Evolutionary conservation across 176 grass and related monocot genomes (phyloP).

Genomic region (Bromus sterilis): DNA sequence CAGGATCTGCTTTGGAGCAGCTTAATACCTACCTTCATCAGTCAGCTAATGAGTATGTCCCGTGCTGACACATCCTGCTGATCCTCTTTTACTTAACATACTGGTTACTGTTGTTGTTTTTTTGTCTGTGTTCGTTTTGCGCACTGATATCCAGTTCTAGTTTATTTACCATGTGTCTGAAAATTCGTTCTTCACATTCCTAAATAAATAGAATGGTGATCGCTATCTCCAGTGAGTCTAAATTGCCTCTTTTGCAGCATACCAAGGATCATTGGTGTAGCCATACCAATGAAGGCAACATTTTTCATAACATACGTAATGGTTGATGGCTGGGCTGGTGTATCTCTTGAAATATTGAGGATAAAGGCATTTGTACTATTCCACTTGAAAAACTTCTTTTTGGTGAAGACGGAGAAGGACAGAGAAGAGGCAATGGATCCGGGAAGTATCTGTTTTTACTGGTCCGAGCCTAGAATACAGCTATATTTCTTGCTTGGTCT

Average conservation of each 20-base stretch:
- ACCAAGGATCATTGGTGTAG: slow-evolving; percentile 54
- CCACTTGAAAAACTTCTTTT: slow-evolving; percentile 83
- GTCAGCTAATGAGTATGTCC: slow-evolving; percentile 79
- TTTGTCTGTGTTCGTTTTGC: background rate
- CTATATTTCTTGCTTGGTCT: slow-evolving; percentile 95
- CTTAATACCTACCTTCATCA: slow-evolving; percentile 61
- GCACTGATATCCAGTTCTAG: background rate
- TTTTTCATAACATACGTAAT: slow-evolving; percentile 97
- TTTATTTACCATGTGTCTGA: background rate
- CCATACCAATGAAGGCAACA: slow-evolving; percentile 87
- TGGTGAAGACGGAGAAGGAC: slow-evolving; percentile 98
- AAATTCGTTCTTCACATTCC: background rate
- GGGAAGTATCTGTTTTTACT: slow-evolving; percentile 75
- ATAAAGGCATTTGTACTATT: slow-evolving; percentile 57
- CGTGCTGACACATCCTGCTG: background rate
- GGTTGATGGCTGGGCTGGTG: slow-evolving; percentile 94
- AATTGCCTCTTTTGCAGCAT: slow-evolving; percentile 39
- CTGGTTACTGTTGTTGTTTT: background rate
- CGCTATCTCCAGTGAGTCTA: background rate
- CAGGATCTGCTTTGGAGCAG: slow-evolving; percentile 81
- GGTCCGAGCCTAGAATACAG: slow-evolving; percentile 74
- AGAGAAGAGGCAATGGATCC: slow-evolving; percentile 93
- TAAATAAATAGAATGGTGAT: background rate
- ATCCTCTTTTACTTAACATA: background rate
- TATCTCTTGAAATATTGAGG: slow-evolving; percentile 82